Conservation (phyloP, 2,329 filamentous ascomycete genomes). For the Alternaria sp. region DNA sequence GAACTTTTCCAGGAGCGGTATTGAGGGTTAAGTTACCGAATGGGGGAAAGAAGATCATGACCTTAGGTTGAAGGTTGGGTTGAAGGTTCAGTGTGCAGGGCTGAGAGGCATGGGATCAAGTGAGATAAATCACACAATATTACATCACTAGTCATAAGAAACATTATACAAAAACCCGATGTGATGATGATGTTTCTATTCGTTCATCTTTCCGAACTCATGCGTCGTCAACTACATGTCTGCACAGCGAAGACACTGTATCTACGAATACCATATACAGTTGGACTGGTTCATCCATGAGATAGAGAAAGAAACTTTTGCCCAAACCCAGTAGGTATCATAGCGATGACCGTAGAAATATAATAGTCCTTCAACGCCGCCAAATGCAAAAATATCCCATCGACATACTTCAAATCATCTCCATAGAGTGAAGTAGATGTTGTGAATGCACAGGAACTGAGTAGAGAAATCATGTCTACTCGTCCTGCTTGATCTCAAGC, state of each 20-base stretch:
- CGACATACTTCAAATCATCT: background rate
- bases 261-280: background rate
- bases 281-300: background rate
- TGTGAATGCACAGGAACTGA: background rate
- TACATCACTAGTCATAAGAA: background rate
- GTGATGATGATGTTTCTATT: background rate
- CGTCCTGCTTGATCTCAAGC: slow-evolving; percentile 48
- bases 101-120: background rate
- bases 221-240: background rate
- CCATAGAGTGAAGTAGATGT: background rate
- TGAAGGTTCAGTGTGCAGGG: background rate
- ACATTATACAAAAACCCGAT: slow-evolving; percentile 1
- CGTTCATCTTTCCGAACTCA: background rate
- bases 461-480: slow-evolving; percentile 18
- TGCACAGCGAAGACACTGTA: background rate
- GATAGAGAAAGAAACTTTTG: slow-evolving; percentile 16
- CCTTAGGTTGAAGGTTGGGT: background rate
- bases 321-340: slow-evolving; percentile 17
- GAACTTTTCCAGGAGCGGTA: slow-evolving; percentile 56
- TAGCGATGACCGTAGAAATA: slow-evolving; percentile 15
- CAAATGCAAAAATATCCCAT: slow-evolving; percentile 15
- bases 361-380: slow-evolving; percentile 18
- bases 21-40: slow-evolving; percentile 53
- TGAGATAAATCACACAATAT: no score
- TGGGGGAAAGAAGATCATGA: slow-evolving; percentile 50